Evolutionary conservation across 768 basidiomycete genomes (phyloP).

Genomic region (Pleurotus citrinopileatus): DNA sequence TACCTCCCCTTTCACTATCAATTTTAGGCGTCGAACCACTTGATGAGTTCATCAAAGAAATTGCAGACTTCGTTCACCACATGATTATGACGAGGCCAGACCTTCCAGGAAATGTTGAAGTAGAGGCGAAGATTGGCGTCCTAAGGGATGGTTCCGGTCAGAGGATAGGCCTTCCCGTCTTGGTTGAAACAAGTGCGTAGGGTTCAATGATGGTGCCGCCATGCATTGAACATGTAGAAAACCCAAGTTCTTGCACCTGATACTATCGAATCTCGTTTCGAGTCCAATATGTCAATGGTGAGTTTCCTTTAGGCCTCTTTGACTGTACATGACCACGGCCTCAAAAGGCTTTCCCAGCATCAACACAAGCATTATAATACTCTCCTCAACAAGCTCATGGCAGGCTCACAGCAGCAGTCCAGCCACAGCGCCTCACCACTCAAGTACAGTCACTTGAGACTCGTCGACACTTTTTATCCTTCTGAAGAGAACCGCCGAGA

Average conservation of each 20-base stretch:
- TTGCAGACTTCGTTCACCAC: slow-evolving; percentile 86
- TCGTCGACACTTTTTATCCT: slow-evolving; percentile 78
- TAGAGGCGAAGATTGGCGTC: slow-evolving; percentile 88
- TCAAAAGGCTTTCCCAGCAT: slow-evolving; percentile 37
- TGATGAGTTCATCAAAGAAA: slow-evolving; percentile 90
- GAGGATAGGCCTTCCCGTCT: slow-evolving; percentile 67
- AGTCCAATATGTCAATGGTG: slow-evolving; percentile 91
- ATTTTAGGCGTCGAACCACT: slow-evolving; percentile 88
- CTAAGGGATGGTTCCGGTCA: slow-evolving; percentile 57
- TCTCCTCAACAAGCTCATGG: slow-evolving; percentile 81
- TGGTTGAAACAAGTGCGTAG: slow-evolving; percentile 80
- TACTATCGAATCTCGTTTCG: slow-evolving; percentile 67
- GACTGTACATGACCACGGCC: slow-evolving; percentile 9
- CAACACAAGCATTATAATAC: slow-evolving; percentile 89
- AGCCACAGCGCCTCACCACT: slow-evolving; percentile 54
- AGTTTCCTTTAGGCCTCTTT: slow-evolving; percentile 25
- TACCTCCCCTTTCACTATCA: slow-evolving; percentile 71
- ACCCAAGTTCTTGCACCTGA: slow-evolving; percentile 66
- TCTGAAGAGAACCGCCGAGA: slow-evolving; percentile 37
- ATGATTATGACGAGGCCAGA: slow-evolving; percentile 59
- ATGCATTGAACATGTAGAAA: slow-evolving; percentile 10
- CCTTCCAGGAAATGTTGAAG: slow-evolving; percentile 63
- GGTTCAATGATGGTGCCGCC: neutral
- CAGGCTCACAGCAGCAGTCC: slow-evolving; percentile 45
- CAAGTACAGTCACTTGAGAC: slow-evolving; percentile 71